Percentiles rank a stretch among this genome's conserved stretches.
Evolutionary conservation across 2,329 filamentous ascomycete species (phyloP).

Genomic region (Coniochaeta ligniaria): DNA sequence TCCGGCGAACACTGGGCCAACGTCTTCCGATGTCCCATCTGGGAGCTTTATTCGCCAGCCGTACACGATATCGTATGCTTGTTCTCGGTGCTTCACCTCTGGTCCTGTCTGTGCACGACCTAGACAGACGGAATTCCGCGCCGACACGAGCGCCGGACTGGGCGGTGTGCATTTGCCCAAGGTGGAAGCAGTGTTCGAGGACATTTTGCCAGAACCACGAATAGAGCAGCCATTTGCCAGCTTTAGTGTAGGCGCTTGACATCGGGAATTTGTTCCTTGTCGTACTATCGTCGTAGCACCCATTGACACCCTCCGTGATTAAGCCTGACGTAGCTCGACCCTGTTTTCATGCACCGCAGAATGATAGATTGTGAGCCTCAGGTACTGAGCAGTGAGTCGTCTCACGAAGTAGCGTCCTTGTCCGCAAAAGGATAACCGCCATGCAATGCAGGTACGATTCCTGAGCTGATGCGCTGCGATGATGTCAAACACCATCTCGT

Average conservation of each 20-base stretch:
- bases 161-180: background rate
- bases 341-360: background rate
- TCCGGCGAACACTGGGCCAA: background rate
- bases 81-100: background rate
- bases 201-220: background rate
- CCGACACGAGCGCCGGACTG: background rate
- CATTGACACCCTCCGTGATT: conserved; percentile 8
- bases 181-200: background rate
- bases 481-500: background rate
- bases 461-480: background rate
- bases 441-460: background rate
- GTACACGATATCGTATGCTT: background rate
- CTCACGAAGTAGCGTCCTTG: background rate
- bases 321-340: conserved; percentile 5
- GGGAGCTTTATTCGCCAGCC: background rate
- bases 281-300: conserved; percentile 8
- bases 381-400: background rate
- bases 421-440: background rate
- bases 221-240: background rate
- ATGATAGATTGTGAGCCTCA: background rate
- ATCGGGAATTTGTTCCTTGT: conserved; percentile 6
- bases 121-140: background rate
- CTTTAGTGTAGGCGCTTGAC: background rate
- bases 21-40: background rate
- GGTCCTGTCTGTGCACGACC: background rate